Evolutionary conservation across 495 filamentous ascomycete species (phyloP).

Genomic region (Aspergillus biplanus): DNA sequence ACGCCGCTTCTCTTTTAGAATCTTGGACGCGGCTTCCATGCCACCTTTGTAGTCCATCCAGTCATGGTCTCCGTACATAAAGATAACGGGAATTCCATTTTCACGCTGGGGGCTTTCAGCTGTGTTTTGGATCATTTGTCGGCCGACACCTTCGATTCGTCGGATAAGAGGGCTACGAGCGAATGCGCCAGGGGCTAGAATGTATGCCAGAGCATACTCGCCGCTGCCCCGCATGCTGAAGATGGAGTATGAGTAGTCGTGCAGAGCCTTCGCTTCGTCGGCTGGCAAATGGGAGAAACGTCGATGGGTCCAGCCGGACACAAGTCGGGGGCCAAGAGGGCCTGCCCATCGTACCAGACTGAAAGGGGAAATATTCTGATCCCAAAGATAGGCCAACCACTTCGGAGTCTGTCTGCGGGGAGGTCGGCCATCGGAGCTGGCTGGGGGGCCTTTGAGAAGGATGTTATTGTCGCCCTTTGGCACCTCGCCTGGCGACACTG

Average conservation of each 20-base stretch:
- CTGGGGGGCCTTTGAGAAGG: constrained; percentile 55
- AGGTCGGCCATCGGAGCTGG: constrained; percentile 41
- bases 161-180: constrained; percentile 87
- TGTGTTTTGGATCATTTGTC: constrained; percentile 53
- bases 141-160: constrained; percentile 82
- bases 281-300: constrained; percentile 86
- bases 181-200: constrained; percentile 91
- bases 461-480: constrained; percentile 60
- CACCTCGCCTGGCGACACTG: constrained; percentile 31
- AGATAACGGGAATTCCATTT: constrained; percentile 78
- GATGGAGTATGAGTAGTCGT: constrained; percentile 92
- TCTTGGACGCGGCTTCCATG: constrained; percentile 76
- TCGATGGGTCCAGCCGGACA: constrained; percentile 92
- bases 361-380: constrained; percentile 95
- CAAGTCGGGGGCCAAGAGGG: constrained; percentile 87
- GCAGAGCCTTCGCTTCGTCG: constrained; percentile 81
- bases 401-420: constrained; percentile 70
- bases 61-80: constrained; percentile 96
- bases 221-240: constrained; percentile 91
- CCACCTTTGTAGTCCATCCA: constrained; percentile 98
- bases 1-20: constrained; percentile 67
- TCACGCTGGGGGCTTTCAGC: constrained; percentile 50
- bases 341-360: constrained; percentile 85
- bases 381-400: constrained; percentile 93
- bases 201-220: constrained; percentile 91